phyloP scores from a whole-genome alignment of 441 rosid genomes.

The Pelargonium myrrhifolium region DNA sequence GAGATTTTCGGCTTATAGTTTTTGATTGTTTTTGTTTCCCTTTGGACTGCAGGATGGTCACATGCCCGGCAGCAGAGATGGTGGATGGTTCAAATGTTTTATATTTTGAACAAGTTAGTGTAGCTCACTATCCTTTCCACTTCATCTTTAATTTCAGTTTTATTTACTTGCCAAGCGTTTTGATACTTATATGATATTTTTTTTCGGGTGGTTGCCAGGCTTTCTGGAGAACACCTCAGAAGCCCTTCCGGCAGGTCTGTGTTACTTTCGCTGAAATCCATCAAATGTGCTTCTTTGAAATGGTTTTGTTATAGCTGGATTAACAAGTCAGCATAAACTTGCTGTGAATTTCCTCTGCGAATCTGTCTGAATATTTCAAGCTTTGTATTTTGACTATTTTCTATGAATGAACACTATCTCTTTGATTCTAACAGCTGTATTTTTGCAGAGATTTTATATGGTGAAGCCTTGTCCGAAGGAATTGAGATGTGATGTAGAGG shows the following conservation, averaged over 20 bases:
- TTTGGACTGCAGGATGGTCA: conserved; percentile 49
- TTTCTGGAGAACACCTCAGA: conserved; percentile 88
- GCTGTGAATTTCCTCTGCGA: background rate
- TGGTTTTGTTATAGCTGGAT: background rate
- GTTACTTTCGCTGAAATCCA: background rate
- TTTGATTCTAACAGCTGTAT: conserved; percentile 17
- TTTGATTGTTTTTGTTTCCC: background rate
- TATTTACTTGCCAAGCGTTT: background rate
- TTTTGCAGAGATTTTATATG: conserved; percentile 70
- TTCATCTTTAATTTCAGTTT: conserved; percentile 7
- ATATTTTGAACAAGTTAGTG: conserved; percentile 66
- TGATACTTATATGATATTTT: background rate
- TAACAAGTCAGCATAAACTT: background rate
- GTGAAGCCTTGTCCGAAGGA: conserved; percentile 94
- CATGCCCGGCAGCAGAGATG: conserved; percentile 85
- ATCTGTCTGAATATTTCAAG: background rate
- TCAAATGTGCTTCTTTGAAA: conserved; percentile 3
- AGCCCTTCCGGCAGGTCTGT: conserved; percentile 92
- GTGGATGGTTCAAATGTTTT: conserved; percentile 82
- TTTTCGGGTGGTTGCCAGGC: conserved; percentile 37
- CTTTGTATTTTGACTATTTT: background rate
- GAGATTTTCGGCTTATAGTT: background rate
- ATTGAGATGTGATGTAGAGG: conserved; percentile 91
- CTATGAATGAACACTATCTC: conserved; percentile 6
- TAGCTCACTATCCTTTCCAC: conserved; percentile 2